Percentiles rank a stretch among this genome's conserved stretches.
Conservation (phyloP, 164 flowering plant genomes). For the Sedum album region DNA sequence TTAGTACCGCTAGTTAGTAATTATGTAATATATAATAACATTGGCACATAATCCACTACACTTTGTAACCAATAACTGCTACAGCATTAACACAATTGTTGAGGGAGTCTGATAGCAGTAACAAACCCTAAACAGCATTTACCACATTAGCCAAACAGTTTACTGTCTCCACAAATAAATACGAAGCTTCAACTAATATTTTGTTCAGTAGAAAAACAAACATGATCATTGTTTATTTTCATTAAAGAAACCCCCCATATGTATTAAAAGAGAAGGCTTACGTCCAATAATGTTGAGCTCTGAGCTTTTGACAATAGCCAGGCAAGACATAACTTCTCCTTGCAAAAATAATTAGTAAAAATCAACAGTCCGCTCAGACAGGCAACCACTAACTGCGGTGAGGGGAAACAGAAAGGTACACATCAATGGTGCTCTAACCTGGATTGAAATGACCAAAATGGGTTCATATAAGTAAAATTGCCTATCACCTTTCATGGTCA, state of each 20-base stretch:
- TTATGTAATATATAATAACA: background rate
- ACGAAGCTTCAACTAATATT: too few relatives aligned
- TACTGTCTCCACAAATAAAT: background rate
- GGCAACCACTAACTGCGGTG: background rate
- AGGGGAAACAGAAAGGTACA: background rate
- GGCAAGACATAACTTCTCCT: constrained; percentile 43
- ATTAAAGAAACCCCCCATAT: background rate
- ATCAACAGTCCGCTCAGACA: background rate
- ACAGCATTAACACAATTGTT: background rate
- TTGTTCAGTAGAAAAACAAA: background rate
- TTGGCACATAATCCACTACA: background rate
- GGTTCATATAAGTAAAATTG: constrained; percentile 39
- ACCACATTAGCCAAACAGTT: background rate
- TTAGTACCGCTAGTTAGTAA: background rate
- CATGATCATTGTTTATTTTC: background rate
- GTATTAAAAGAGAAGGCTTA: constrained; percentile 22
- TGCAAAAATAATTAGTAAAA: constrained; percentile 14
- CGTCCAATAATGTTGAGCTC: constrained; percentile 57
- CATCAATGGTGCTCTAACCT: constrained; percentile 21
- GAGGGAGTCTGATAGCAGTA: background rate
- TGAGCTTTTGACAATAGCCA: constrained; percentile 46
- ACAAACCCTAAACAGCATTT: background rate
- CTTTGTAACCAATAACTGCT: background rate
- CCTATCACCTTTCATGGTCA: constrained; percentile 49
- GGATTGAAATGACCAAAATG: constrained; percentile 43